These are phyloP conservation scores for Tuber indicum DNA, from an alignment of 495 filamentous ascomycete genomes.

Conservation along the genomic window DNA sequence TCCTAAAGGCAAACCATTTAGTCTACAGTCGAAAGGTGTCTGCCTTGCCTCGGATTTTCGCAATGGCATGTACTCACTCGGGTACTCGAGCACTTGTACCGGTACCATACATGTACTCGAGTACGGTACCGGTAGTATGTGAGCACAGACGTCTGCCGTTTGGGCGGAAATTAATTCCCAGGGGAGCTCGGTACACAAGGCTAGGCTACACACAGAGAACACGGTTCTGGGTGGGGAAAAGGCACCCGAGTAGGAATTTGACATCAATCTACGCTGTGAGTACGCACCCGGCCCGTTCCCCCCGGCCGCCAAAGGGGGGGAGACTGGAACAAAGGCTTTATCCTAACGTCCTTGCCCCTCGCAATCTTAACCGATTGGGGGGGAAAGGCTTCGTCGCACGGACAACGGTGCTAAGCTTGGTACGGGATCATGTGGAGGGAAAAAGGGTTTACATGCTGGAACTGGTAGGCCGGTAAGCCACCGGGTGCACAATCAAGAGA, in stretches of 20 bases:
- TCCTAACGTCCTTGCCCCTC: neutral
- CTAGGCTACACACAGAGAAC: neutral
- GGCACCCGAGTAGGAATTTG: constrained; percentile 1
- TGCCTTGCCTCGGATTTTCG: neutral
- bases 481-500: neutral
- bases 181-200: neutral
- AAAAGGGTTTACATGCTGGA: neutral
- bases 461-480: neutral
- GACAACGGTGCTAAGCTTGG: neutral
- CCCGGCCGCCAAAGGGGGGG: neutral
- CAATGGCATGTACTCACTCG: neutral
- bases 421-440: neutral
- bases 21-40: neutral
- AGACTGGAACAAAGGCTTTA: neutral
- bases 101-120: neutral
- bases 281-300: neutral
- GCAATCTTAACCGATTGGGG: neutral
- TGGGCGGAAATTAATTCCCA: neutral
- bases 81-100: neutral
- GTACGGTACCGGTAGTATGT: neutral
- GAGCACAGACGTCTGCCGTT: constrained; percentile 1
- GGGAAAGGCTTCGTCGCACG: neutral
- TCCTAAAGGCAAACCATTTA: neutral
- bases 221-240: neutral
- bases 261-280: neutral